These are phyloP conservation scores for Nakazawaea pomicola DNA, from an alignment of 805 yeast genomes.

Conservation along the genomic window DNA sequence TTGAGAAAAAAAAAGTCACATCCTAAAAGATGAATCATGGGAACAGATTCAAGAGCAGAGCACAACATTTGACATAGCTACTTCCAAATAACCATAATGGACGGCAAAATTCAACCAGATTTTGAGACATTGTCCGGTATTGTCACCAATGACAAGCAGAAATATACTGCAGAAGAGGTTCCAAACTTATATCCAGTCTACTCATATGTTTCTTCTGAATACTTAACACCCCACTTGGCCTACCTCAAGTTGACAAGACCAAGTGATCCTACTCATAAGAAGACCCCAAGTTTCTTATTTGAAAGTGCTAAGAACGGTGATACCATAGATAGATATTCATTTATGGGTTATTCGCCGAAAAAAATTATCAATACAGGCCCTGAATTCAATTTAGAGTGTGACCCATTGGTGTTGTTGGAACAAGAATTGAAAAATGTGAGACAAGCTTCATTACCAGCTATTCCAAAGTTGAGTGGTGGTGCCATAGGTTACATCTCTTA, in stretches of 20 bases:
- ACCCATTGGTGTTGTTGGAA: slow-evolving; percentile 76
- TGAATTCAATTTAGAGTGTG: slow-evolving; percentile 55
- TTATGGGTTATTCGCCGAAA: slow-evolving; percentile 82
- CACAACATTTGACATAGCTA: too few species aligned
- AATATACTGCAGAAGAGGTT: slow-evolving; percentile 17
- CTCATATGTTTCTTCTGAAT: slow-evolving; percentile 67
- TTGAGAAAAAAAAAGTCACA: not conserved
- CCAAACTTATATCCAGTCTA: slow-evolving; percentile 82
- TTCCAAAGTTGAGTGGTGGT: slow-evolving; percentile 87
- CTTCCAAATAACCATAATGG: not conserved
- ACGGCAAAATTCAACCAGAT: slow-evolving; percentile 42
- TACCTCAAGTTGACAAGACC: slow-evolving; percentile 78
- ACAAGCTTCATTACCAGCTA: slow-evolving; percentile 76
- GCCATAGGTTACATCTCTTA: slow-evolving; percentile 95
- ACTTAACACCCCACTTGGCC: slow-evolving; percentile 85
- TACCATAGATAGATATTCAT: slow-evolving; percentile 83
- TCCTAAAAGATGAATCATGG: too few species aligned
- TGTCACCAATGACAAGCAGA: slow-evolving; percentile 30
- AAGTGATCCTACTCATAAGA: slow-evolving; percentile 40
- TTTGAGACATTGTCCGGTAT: slow-evolving; percentile 38
- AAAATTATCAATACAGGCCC: slow-evolving; percentile 83
- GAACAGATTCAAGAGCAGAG: too few species aligned
- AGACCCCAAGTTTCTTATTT: slow-evolving; percentile 70
- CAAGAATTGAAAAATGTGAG: slow-evolving; percentile 58
- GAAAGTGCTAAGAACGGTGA: slow-evolving; percentile 91